These are phyloP conservation scores for Modicella reniformis DNA, from an alignment of 371 early-diverging fungal species.

Conservation along the genomic window DNA sequence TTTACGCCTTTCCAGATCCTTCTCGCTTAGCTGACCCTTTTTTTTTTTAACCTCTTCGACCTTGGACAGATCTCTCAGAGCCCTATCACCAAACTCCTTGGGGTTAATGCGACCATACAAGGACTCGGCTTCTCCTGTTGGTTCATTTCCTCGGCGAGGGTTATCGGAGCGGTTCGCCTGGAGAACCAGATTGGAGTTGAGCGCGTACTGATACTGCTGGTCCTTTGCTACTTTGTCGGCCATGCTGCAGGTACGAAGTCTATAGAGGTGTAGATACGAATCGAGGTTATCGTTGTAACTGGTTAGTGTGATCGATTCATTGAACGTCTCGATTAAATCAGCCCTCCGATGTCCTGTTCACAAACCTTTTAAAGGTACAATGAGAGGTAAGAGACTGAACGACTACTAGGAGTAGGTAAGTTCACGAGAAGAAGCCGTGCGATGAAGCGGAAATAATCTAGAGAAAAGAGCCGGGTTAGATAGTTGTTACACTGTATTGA, in stretches of 20 bases:
- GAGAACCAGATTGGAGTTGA: slow-evolving; percentile 93
- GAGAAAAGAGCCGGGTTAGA: no score
- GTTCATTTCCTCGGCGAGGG: slow-evolving; percentile 91
- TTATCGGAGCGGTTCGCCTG: slow-evolving; percentile 85
- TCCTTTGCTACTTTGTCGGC: slow-evolving; percentile 81
- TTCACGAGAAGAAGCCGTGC: no score
- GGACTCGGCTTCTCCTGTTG: slow-evolving; percentile 95
- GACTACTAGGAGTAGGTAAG: no score
- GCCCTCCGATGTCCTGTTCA: no score
- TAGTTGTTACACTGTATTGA: no score
- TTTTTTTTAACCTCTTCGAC: slow-evolving; percentile 76
- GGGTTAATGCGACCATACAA: slow-evolving; percentile 87
- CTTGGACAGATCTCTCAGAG: slow-evolving; percentile 73
- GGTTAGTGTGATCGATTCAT: no score
- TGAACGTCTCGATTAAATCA: no score
- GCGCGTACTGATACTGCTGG: slow-evolving; percentile 90
- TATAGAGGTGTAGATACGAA: background rate
- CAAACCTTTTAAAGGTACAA: no score
- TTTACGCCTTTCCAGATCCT: slow-evolving; percentile 61
- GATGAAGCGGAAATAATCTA: no score
- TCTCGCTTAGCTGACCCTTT: slow-evolving; percentile 63
- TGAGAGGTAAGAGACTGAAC: no score
- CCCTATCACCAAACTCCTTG: slow-evolving; percentile 87
- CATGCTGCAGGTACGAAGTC: slow-evolving; percentile 56
- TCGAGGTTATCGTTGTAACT: background rate